These are phyloP conservation scores for Cryptococcus sp. DNA, from an alignment of 1,284 basidiomycete species.

Conservation along the genomic window DNA sequence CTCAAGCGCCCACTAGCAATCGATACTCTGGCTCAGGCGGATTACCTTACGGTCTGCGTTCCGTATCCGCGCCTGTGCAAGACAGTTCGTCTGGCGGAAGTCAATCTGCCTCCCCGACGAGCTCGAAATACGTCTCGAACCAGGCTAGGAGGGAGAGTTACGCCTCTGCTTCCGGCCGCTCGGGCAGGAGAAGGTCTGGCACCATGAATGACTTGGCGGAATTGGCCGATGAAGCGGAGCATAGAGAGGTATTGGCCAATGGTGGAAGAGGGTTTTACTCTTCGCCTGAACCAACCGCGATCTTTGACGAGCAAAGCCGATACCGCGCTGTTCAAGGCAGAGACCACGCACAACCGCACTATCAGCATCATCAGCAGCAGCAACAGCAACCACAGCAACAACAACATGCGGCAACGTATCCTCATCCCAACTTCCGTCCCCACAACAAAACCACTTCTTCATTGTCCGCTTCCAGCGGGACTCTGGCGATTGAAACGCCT, in stretches of 20 bases:
- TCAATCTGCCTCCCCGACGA: conserved; percentile 42
- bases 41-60: conserved; percentile 29
- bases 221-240: no score
- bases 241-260: no score
- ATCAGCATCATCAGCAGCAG: not conserved
- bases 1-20: conserved; percentile 2
- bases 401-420: conserved; percentile 2
- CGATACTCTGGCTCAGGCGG: conserved; percentile 9
- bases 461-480: conserved; percentile 33
- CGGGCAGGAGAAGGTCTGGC: conserved; percentile 11
- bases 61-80: conserved; percentile 46
- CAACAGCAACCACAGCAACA: not conserved
- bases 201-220: conserved; percentile 23
- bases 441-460: conserved; percentile 35
- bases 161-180: conserved; percentile 13
- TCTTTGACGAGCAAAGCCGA: conserved; percentile 16
- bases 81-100: conserved; percentile 36
- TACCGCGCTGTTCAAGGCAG: no score
- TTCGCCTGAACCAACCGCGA: conserved; percentile 5
- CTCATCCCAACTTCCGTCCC: conserved; percentile 17
- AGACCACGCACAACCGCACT: not conserved
- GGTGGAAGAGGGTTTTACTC: conserved; percentile 7
- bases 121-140: conserved; percentile 37
- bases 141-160: conserved; percentile 26
- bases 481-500: conserved; percentile 33